Conservation (phyloP, 2,329 filamentous ascomycete genomes). For the Geosmithia morbida region DNA sequence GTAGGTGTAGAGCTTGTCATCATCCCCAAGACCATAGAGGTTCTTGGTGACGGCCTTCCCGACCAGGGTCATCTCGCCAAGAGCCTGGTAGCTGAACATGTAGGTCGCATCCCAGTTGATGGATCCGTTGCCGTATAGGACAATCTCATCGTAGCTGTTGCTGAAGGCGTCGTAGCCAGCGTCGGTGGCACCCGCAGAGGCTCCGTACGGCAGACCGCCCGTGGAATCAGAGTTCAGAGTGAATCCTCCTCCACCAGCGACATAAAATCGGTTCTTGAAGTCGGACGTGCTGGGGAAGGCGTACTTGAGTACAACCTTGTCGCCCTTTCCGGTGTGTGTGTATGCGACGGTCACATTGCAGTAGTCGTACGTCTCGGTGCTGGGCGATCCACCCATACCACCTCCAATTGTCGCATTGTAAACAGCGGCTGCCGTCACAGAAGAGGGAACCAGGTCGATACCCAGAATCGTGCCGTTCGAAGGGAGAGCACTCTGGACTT, state of each 20-base stretch:
- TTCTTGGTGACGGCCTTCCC: slow-evolving; percentile 26
- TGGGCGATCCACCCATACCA: slow-evolving; percentile 10
- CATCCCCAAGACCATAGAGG: slow-evolving; percentile 17
- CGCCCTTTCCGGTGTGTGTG: slow-evolving; percentile 15
- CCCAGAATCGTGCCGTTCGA: slow-evolving; percentile 5
- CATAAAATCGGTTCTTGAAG: slow-evolving; percentile 29
- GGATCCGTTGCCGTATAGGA: slow-evolving; percentile 30
- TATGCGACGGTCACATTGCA: slow-evolving; percentile 21
- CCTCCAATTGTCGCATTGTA: slow-evolving; percentile 5
- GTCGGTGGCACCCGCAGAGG: slow-evolving; percentile 22
- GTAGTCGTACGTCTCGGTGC: slow-evolving; percentile 9
- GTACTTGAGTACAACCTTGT: slow-evolving; percentile 18
- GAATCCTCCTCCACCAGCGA: slow-evolving; percentile 27
- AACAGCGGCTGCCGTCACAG: slow-evolving; percentile 18
- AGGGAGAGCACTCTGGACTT: slow-evolving; percentile 9
- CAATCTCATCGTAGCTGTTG: slow-evolving; percentile 19
- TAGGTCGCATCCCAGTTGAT: slow-evolving; percentile 33
- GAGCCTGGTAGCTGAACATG: slow-evolving; percentile 34
- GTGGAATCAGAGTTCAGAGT: slow-evolving; percentile 9
- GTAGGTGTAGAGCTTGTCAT: slow-evolving; percentile 29
- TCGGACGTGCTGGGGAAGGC: slow-evolving; percentile 16
- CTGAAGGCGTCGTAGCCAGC: slow-evolving; percentile 22
- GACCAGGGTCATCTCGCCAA: slow-evolving; percentile 29
- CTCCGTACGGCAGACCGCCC: slow-evolving; percentile 24
- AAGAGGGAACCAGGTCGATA: slow-evolving; percentile 18